Evolutionary conservation across 768 basidiomycete species (phyloP).

Genomic region (Lentinula aciculospora): DNA sequence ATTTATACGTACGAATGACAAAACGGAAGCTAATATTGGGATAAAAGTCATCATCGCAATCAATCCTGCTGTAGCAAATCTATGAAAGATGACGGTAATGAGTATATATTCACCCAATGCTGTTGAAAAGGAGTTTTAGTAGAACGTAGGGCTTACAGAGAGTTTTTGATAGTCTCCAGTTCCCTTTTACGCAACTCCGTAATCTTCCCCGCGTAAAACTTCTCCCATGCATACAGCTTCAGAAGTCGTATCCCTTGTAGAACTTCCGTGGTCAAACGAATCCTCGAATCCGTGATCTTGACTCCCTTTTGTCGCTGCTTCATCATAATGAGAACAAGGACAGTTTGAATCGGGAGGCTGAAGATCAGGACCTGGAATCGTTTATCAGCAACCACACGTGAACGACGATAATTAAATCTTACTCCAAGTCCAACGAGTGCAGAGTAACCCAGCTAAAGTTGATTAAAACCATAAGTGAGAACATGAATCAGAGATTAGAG

Average conservation of each 20-base stretch:
- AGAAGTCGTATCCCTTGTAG: slow-evolving; percentile 42
- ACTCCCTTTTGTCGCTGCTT: slow-evolving; percentile 38
- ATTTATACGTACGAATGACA: slow-evolving; percentile 31
- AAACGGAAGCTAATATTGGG: slow-evolving; percentile 29
- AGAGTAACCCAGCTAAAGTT: slow-evolving; percentile 40
- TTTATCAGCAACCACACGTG: too few relatives aligned
- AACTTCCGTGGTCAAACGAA: slow-evolving; percentile 46
- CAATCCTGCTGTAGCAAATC: slow-evolving; percentile 3
- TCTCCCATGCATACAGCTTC: slow-evolving; percentile 41
- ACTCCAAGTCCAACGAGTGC: slow-evolving; percentile 48
- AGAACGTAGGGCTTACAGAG: slow-evolving; percentile 14
- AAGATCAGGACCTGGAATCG: slow-evolving; percentile 41
- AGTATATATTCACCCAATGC: background rate
- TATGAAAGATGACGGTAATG: background rate
- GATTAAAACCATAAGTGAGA: background rate
- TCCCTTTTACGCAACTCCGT: slow-evolving; percentile 13
- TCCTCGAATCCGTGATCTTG: slow-evolving; percentile 46
- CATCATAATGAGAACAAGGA: slow-evolving; percentile 38
- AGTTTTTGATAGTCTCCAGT: slow-evolving; percentile 13
- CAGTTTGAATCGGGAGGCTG: slow-evolving; percentile 41
- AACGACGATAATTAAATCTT: too few relatives aligned
- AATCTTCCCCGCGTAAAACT: slow-evolving; percentile 22
- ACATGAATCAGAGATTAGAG: too few relatives aligned
- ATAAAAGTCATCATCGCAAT: slow-evolving; percentile 21
- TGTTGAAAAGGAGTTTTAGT: background rate